These are phyloP conservation scores for Rhodotorula sp. DNA, from an alignment of 1,284 basidiomycete species.

Conservation along the genomic window DNA sequence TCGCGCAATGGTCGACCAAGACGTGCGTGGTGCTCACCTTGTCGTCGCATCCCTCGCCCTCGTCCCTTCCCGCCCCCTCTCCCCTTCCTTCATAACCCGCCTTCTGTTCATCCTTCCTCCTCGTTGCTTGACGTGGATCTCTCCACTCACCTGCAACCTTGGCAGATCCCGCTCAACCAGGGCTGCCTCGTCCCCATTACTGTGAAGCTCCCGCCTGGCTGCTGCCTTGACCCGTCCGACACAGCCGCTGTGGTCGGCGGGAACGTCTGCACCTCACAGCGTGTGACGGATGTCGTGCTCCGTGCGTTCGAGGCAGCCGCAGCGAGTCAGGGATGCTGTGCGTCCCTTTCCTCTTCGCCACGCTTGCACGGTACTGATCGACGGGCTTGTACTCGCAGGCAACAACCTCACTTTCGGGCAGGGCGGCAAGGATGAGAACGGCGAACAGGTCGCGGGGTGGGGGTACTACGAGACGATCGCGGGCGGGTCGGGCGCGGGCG, in stretches of 20 bases:
- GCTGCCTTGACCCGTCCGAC: conserved; percentile 74
- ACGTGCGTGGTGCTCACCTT: conserved; percentile 6
- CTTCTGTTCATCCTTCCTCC: too few relatives aligned
- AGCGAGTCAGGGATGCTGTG: conserved; percentile 78
- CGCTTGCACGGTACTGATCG: neutral
- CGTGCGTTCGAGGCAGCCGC: conserved; percentile 91
- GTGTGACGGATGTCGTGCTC: conserved; percentile 72
- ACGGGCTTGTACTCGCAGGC: conserved; percentile 13
- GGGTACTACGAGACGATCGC: conserved; percentile 95
- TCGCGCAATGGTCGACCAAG: conserved; percentile 80
- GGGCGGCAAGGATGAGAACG: too few relatives aligned
- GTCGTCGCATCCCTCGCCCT: neutral
- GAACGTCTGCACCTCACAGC: conserved; percentile 6
- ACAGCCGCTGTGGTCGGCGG: conserved; percentile 44
- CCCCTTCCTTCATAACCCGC: neutral
- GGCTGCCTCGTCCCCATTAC: conserved; percentile 70
- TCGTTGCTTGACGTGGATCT: too few relatives aligned
- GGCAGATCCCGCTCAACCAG: conserved; percentile 82
- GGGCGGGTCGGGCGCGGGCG: conserved; percentile 89
- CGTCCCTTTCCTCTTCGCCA: neutral
- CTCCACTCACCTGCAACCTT: too few relatives aligned
- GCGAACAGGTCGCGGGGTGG: conserved; percentile 66
- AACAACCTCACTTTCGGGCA: conserved; percentile 86
- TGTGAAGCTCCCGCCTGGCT: conserved; percentile 80
- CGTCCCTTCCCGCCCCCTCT: neutral